phyloP scores from a whole-genome alignment of 768 basidiomycete genomes.

The Omphalotus guepiniiformis region DNA sequence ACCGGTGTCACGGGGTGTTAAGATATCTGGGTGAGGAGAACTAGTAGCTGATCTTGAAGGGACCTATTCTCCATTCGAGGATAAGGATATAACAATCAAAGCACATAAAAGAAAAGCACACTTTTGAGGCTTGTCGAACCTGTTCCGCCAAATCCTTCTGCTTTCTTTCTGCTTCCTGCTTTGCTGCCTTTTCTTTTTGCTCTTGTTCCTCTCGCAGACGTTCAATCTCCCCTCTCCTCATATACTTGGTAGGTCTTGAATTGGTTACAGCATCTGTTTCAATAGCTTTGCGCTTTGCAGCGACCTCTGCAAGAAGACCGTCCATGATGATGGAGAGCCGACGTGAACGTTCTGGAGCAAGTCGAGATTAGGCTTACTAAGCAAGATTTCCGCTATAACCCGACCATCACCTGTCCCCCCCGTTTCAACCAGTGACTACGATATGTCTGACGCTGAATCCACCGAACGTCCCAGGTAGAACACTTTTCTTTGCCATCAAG shows the following conservation, averaged over 20 bases:
- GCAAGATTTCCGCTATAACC: slow-evolving; percentile 17
- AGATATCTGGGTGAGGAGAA: slow-evolving; percentile 28
- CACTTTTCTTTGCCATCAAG: neutral
- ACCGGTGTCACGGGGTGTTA: slow-evolving; percentile 32
- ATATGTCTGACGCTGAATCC: slow-evolving; percentile 56
- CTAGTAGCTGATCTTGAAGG: slow-evolving; percentile 36
- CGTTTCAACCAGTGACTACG: slow-evolving; percentile 23
- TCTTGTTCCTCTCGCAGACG: slow-evolving; percentile 52
- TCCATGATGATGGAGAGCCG: slow-evolving; percentile 56
- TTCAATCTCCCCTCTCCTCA: slow-evolving; percentile 89
- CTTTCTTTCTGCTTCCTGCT: slow-evolving; percentile 32
- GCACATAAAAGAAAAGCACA: slow-evolving; percentile 27
- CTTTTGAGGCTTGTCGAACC: slow-evolving; percentile 32
- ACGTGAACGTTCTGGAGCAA: slow-evolving; percentile 9
- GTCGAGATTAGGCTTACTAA: slow-evolving; percentile 32
- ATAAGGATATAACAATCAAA: slow-evolving; percentile 26
- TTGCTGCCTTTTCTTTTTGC: slow-evolving; percentile 29
- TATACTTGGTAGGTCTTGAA: slow-evolving; percentile 69
- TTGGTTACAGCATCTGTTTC: slow-evolving; percentile 38
- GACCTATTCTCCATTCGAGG: slow-evolving; percentile 44
- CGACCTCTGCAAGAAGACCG: slow-evolving; percentile 85
- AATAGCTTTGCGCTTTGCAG: slow-evolving; percentile 77
- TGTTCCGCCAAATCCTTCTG: slow-evolving; percentile 15
- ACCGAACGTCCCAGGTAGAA: slow-evolving; percentile 52
- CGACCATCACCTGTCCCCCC: slow-evolving; percentile 40